Evolutionary conservation across 257 asterid genomes (phyloP), one percentile per base, ranked within the genome.

Genomic region (Thymus quinquecostatus): DNA sequence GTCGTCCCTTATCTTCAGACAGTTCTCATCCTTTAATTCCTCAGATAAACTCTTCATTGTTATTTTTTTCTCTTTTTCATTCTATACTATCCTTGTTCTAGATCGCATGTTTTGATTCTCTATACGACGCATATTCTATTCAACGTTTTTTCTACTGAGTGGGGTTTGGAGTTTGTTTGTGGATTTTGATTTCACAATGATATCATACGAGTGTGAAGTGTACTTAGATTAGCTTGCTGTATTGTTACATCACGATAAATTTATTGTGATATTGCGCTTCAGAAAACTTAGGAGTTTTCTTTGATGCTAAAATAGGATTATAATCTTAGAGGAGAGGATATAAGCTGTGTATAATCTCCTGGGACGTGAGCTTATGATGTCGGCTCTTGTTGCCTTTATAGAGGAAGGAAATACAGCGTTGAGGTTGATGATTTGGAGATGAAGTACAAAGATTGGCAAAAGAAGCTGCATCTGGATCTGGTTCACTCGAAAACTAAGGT

Each of bases 381-480:
- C 69, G 62, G 59, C 10, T 72, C 10, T 43, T 73, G 72, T 68
- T 70, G 69, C 47, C 33, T 63, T 71, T 48, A 0, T 51, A 94
- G 99, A 88, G 89, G 81, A 68, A 85, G 85, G 75, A 78, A 76
- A 28, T 89, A 86, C 69, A 89, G 77, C 14, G 51, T 88, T 48
- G 85, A 83, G 70, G 90, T 77, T 68, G 85, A 76, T 21, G 87
- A 78, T 73, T 79, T 95, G 64, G 98, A 86, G 78, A 88, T 87
- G 66, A 87, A 78, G 79, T 95, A 95, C 77, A 95, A 95, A 81
- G 84, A 87, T 71, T 95, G 99, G 98, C 99, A 92, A 81, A 95
- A 86, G 89, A 95, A 89, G 83, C 91, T 95, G 74, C 99, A 95
- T 85, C 99, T 97, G 29, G 99, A 95, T 81, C 84, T 92, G 40